Conservation (phyloP, 2,329 filamentous ascomycete genomes). For the Cladobotryum protrusum region DNA sequence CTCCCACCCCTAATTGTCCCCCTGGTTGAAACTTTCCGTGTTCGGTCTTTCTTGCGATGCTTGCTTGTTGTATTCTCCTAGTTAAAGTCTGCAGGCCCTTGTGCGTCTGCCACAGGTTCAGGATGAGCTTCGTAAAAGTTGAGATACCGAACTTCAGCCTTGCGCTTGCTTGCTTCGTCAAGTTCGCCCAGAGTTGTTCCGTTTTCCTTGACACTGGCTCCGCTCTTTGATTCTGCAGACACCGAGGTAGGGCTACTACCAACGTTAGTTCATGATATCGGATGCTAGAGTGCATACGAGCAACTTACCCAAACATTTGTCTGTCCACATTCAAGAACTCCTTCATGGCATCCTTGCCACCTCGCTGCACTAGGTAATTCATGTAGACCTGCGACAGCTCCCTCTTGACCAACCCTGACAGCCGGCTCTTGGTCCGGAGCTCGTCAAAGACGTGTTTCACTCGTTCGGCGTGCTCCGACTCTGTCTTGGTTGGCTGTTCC, state of each 20-base stretch:
- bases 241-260: constrained; percentile 18
- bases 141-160: constrained; percentile 46
- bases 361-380: constrained; percentile 74
- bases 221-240: constrained; percentile 12
- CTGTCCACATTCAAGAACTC: constrained; percentile 78
- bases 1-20: constrained; percentile 1
- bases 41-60: background rate
- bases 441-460: constrained; percentile 76
- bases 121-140: constrained; percentile 48
- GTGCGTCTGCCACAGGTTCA: constrained; percentile 40
- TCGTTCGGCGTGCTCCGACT: constrained; percentile 61
- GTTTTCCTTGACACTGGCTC: constrained; percentile 38
- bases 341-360: constrained; percentile 76
- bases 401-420: constrained; percentile 62
- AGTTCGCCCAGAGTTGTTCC: constrained; percentile 37
- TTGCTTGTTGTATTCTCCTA: constrained; percentile 19
- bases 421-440: constrained; percentile 64
- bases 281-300: background rate
- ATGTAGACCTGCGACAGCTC: constrained; percentile 75
- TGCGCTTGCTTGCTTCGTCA: constrained; percentile 44
- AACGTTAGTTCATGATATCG: constrained; percentile 7
- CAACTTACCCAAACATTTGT: constrained; percentile 73
- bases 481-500: constrained; percentile 67
- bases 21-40: background rate
- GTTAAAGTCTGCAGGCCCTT: constrained; percentile 48